phyloP scores from a whole-genome alignment of 1,284 basidiomycete species.

The Pisolithus thermaeus region DNA sequence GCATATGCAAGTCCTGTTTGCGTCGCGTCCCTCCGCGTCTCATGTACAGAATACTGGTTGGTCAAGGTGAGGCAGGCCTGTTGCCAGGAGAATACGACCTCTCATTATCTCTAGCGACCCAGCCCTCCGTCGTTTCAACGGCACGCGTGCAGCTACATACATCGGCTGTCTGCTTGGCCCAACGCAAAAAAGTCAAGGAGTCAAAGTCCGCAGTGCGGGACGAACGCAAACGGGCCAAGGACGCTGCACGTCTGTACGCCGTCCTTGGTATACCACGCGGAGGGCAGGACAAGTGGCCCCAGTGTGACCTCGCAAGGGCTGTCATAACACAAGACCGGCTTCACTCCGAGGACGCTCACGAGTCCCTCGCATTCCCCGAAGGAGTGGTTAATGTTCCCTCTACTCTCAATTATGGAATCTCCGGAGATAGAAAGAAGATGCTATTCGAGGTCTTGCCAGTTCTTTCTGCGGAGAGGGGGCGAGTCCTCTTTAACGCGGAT shows the following conservation, averaged over 20 bases:
- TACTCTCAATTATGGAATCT: slow-evolving; percentile 59
- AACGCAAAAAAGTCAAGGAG: slow-evolving; percentile 33
- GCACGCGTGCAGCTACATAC: slow-evolving; percentile 49
- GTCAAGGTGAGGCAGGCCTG: slow-evolving; percentile 24
- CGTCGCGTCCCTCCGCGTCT: neutral
- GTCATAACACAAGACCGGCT: slow-evolving; percentile 55
- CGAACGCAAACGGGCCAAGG: slow-evolving; percentile 37
- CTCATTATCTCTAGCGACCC: slow-evolving; percentile 24
- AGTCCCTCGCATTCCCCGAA: slow-evolving; percentile 2
- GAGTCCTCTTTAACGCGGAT: slow-evolving; percentile 15
- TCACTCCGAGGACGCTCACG: slow-evolving; percentile 10
- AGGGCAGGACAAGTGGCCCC: slow-evolving; percentile 59
- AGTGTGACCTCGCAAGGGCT: slow-evolving; percentile 56
- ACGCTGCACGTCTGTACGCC: slow-evolving; percentile 54
- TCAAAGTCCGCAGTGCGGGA: slow-evolving; percentile 45
- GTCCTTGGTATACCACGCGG: slow-evolving; percentile 65
- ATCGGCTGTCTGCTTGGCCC: slow-evolving; percentile 38
- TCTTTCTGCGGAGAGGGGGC: slow-evolving; percentile 33
- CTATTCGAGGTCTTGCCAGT: slow-evolving; percentile 58
- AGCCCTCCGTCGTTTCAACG: slow-evolving; percentile 40
- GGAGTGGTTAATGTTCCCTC: slow-evolving; percentile 31
- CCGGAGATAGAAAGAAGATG: slow-evolving; percentile 44
- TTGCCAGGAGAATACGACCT: neutral
- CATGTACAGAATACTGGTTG: slow-evolving; percentile 34
- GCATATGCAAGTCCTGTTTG: neutral